Evolutionary conservation across 176 grass and related monocot species (phyloP), one percentile per base, ranked within the genome.

Genomic region (barley (Hordeum vulgare)): DNA sequence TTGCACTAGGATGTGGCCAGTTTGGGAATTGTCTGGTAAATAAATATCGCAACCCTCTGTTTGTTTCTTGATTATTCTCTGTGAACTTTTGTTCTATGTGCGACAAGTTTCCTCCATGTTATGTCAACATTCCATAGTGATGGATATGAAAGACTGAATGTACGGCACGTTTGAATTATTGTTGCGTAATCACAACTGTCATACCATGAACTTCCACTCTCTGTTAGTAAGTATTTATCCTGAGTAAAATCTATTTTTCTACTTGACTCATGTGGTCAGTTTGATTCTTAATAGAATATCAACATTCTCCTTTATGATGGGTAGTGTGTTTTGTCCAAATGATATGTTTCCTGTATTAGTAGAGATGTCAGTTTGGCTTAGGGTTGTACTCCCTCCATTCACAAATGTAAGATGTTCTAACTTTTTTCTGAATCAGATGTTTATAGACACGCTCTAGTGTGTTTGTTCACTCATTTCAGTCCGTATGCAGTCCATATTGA

Each of bases 21-120:
- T 98, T 95, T 90, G 93, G 96, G 28, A 74, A 87, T 76, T 98
- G 91, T 69, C 84, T 95, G 93, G 96, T 95, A 98, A 98, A 85
- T 74, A 72, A 40, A 71, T 33, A 21, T 33, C 15, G 4, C 14
- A 21, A 31, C 21, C 44, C 71, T 59, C 21, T 77, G 8, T 42
- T 63, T 60, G 9, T 11, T 71, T 84, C 66, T 66, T 77, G 53
- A 31, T 75, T 67, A 11, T 72, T 82, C 12, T 72, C 8, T 20
- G 27, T 60, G 33, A 21, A 57, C 12, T 78, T 77, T 42, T 62
- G 8, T 61, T 63, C 59, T 63, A 62, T 78, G 57, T 36, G 41
- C 3, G 15, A 20, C 26, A 42, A 29, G 25, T 81, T 71, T 25
- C 49, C 7, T 80, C 28, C 31, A 57, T 80, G 33, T 70, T 81